Conservation (phyloP, 805 yeast genomes). For the Nakazawaea populi region DNA sequence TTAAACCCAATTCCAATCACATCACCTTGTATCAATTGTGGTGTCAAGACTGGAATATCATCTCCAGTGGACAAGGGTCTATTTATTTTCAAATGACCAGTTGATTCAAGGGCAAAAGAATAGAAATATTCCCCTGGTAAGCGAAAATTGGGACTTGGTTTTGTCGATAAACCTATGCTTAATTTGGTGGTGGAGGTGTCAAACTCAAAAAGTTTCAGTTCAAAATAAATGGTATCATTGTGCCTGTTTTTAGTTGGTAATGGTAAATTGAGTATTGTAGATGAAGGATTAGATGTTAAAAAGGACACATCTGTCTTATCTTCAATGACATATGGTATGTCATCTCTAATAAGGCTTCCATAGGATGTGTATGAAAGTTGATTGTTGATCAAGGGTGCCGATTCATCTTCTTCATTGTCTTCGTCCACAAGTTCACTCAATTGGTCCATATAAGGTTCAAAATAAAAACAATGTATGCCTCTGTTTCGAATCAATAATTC, state of each 20-base stretch:
- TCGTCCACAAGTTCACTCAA: slow-evolving; percentile 14
- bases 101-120: slow-evolving; percentile 68
- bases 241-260: slow-evolving; percentile 28
- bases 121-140: slow-evolving; percentile 70
- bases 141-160: slow-evolving; percentile 70
- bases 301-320: slow-evolving; percentile 27
- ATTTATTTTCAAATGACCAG: slow-evolving; percentile 63
- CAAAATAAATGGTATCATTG: slow-evolving; percentile 60
- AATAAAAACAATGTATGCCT: slow-evolving; percentile 27
- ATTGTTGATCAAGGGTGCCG: slow-evolving; percentile 10
- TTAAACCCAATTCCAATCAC: slow-evolving; percentile 52
- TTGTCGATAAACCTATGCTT: slow-evolving; percentile 62
- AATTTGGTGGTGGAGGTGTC: slow-evolving; percentile 41
- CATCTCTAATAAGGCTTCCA: slow-evolving; percentile 3
- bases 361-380: slow-evolving; percentile 3
- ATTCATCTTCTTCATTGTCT: slow-evolving; percentile 4
- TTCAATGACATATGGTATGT: slow-evolving; percentile 23
- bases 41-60: slow-evolving; percentile 38
- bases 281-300: slow-evolving; percentile 15
- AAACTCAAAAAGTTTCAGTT: slow-evolving; percentile 43
- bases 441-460: slow-evolving; percentile 25
- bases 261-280: slow-evolving; percentile 25
- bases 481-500: slow-evolving; percentile 27
- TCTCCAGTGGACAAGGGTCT: slow-evolving; percentile 49
- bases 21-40: slow-evolving; percentile 47